Percentiles rank a stretch among this genome's conserved stretches.
Conservation (phyloP, 2,329 filamentous ascomycete species). For the Aspergillus pseudoglaucus region DNA sequence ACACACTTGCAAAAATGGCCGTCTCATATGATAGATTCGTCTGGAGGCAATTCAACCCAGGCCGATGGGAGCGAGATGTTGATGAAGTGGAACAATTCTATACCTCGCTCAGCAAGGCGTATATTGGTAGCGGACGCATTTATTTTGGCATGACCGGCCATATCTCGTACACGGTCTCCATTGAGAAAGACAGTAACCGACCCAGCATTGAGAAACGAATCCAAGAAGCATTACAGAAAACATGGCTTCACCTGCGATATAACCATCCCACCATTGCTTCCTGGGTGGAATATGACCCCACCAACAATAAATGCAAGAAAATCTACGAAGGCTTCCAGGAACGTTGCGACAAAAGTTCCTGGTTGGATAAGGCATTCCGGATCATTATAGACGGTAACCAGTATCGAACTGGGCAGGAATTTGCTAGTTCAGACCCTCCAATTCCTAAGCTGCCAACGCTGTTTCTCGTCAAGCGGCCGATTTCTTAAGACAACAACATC, state of each 20-base stretch:
- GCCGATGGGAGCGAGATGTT: constrained; percentile 21
- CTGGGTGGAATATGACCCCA: constrained; percentile 12
- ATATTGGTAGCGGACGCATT: constrained; percentile 32
- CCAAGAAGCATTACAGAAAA: constrained; percentile 10
- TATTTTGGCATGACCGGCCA: constrained; percentile 40
- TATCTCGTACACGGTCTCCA: constrained; percentile 17
- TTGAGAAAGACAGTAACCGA: neutral
- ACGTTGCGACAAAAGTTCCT: constrained; percentile 1
- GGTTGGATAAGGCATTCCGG: constrained; percentile 14
- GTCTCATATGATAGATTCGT: neutral
- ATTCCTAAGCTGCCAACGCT: constrained; percentile 17
- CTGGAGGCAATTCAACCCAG: constrained; percentile 4
- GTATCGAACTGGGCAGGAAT: constrained; percentile 12
- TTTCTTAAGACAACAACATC: neutral
- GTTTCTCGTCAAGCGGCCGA: constrained; percentile 12
- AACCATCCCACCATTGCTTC: constrained; percentile 20
- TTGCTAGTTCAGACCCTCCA: constrained; percentile 21
- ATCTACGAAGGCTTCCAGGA: constrained; percentile 11
- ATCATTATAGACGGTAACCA: constrained; percentile 6
- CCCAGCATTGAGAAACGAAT: constrained; percentile 1
- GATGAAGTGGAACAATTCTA: constrained; percentile 42
- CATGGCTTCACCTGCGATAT: constrained; percentile 18
- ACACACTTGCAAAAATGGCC: neutral
- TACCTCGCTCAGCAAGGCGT: constrained; percentile 27
- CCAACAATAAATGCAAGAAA: constrained; percentile 14